These are phyloP conservation scores for Aquanectria penicillioides DNA, from an alignment of 2,329 filamentous ascomycete species.

Conservation along the genomic window DNA sequence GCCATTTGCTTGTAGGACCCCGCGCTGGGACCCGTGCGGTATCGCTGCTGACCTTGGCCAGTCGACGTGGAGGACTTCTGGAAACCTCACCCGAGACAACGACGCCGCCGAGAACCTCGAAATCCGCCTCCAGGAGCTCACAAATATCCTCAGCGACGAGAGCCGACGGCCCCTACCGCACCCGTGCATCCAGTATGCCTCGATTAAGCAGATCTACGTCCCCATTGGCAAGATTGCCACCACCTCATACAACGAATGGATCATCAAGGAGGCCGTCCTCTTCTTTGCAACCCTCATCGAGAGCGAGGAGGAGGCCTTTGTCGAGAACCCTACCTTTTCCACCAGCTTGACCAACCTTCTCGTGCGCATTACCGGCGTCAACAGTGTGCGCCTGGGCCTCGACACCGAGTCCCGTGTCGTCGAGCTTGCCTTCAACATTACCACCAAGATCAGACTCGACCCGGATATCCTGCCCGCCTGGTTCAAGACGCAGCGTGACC, in stretches of 20 bases:
- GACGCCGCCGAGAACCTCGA: constrained; percentile 72
- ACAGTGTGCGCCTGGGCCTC: constrained; percentile 76
- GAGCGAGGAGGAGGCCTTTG: constrained; percentile 94
- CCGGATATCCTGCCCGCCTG: constrained; percentile 88
- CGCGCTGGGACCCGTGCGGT: not conserved
- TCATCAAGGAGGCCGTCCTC: constrained; percentile 84
- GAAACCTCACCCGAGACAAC: constrained; percentile 68
- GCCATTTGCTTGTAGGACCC: constrained; percentile 64
- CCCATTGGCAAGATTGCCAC: constrained; percentile 90
- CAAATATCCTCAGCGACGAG: constrained; percentile 85
- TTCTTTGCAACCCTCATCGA: constrained; percentile 94
- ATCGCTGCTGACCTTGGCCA: constrained; percentile 41
- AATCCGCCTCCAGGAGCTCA: constrained; percentile 70
- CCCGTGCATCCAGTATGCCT: constrained; percentile 88
- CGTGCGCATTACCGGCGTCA: constrained; percentile 78
- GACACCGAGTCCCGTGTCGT: constrained; percentile 91
- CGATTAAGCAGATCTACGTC: constrained; percentile 87
- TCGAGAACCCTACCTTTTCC: constrained; percentile 87
- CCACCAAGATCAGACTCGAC: constrained; percentile 92
- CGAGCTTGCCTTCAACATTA: constrained; percentile 93
- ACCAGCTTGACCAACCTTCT: constrained; percentile 88
- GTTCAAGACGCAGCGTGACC: constrained; percentile 75
- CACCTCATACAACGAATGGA: constrained; percentile 83
- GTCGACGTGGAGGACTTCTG: constrained; percentile 68
- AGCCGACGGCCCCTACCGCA: constrained; percentile 88